phyloP scores from a whole-genome alignment of 2,329 filamentous ascomycete species.

The Botryosphaeria dothidea region DNA sequence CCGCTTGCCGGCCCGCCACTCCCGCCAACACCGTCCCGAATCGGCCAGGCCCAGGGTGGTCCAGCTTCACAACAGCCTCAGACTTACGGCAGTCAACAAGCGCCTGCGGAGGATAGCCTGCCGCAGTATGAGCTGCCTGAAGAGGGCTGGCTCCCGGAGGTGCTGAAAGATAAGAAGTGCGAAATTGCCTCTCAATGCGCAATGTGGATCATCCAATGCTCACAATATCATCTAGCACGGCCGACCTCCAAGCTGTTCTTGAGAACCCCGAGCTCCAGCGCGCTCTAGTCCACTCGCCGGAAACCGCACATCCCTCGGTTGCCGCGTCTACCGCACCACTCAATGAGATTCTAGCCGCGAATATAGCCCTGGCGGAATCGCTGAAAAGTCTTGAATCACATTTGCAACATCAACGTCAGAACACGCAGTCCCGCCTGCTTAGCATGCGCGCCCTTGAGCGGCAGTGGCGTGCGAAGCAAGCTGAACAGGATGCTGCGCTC shows the following conservation, averaged over 20 bases:
- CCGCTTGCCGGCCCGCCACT: slow-evolving; percentile 46
- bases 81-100: background rate
- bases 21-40: slow-evolving; percentile 36
- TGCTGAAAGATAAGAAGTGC: slow-evolving; percentile 80
- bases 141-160: slow-evolving; percentile 75
- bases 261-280: slow-evolving; percentile 66
- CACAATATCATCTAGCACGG: slow-evolving; percentile 57
- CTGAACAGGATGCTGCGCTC: slow-evolving; percentile 83
- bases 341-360: slow-evolving; percentile 65
- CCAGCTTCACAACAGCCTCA: slow-evolving; percentile 31
- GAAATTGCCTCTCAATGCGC: slow-evolving; percentile 30
- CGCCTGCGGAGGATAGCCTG: background rate
- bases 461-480: slow-evolving; percentile 87
- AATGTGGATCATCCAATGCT: slow-evolving; percentile 20
- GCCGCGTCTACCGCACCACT: slow-evolving; percentile 65
- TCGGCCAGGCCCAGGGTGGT: background rate
- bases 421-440: slow-evolving; percentile 78
- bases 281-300: slow-evolving; percentile 69
- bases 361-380: slow-evolving; percentile 68
- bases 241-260: slow-evolving; percentile 73
- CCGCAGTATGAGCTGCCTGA: slow-evolving; percentile 33
- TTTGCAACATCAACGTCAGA: slow-evolving; percentile 62
- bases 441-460: slow-evolving; percentile 83
- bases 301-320: slow-evolving; percentile 72
- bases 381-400: slow-evolving; percentile 62